Evolutionary conservation across 1,139 yeast species (phyloP), one percentile per base, ranked within the genome.

Genomic region (Yamadazyma sp.): DNA sequence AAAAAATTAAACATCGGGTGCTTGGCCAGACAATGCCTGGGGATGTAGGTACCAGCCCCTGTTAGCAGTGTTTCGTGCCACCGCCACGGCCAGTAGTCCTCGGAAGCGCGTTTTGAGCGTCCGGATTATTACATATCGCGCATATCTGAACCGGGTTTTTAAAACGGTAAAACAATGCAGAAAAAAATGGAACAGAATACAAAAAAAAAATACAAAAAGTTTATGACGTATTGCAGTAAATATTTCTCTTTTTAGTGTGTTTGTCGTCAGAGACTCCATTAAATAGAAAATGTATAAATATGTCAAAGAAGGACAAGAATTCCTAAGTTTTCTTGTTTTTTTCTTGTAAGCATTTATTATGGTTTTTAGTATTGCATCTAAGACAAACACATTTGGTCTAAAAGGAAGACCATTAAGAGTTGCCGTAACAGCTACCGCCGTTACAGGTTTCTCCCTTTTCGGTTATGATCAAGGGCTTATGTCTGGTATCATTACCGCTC

Each of bases 381-480:
- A 65, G 57, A 67, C 73, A 13, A 61, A 61, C 50, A 72, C 75
- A 18, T 59, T 58, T 37, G 82, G 82, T 10, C 59, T 76, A 15
- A 52, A 54, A 29, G 86, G 86, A 35, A 59, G 61, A 46, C 45
- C 55, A 20, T 60, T 67, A 38, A 56, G 70, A 51, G 53, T 50
- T 16, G 66, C 73, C 17, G 69, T 82, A 43, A 80, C 88, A 1
- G 44, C 70, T 14, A 64, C 77, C 22, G 80, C 87, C 34, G 80
- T 80, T 35, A 69, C 76, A 35, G 88, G 86, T 6, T 83, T 83
- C 59, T 73, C 84, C 26, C 50, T 63, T 20, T 84, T 84, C 57
- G 92, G 92, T 47, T 82, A 82, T 52, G 89, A 84, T 59, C 90
- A 84, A 59, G 90, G 92, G 56, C 73, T 84, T 41, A 80, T 82